phyloP scores from a whole-genome alignment of 2,329 filamentous ascomycete genomes.

The Xylariaceae sp. region DNA sequence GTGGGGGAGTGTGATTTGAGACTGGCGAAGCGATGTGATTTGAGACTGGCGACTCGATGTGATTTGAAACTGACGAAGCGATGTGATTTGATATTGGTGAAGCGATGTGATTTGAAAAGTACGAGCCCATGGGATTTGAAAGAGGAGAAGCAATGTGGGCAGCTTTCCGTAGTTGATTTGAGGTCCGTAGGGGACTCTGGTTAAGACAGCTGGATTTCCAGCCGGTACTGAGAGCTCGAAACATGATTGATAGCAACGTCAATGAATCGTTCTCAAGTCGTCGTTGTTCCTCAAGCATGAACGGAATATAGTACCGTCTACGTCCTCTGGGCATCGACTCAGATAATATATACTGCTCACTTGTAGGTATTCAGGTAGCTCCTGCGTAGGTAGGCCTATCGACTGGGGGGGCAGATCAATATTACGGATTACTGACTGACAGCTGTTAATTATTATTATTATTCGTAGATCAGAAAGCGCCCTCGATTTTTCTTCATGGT shows the following conservation, averaged over 20 bases:
- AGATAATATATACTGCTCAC: no score
- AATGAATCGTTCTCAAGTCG: not conserved
- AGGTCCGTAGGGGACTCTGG: not conserved
- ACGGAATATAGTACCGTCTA: no score
- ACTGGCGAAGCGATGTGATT: not conserved
- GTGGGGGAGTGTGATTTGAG: not conserved
- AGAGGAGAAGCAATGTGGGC: not conserved
- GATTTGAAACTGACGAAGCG: not conserved
- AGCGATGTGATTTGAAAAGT: no score
- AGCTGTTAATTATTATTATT: no score
- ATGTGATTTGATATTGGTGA: not conserved
- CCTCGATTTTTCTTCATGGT: no score
- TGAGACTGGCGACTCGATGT: not conserved
- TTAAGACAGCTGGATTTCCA: not conserved
- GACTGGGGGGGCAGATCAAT: no score
- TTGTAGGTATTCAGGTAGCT: no score
- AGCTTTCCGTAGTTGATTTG: not conserved
- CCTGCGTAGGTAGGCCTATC: no score
- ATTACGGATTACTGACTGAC: no score
- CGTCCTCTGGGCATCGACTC: no score
- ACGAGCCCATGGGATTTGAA: not conserved
- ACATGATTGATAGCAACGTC: not conserved
- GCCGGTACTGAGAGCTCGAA: not conserved
- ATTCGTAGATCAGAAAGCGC: no score
- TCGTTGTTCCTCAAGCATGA: not conserved